A percentile compares a stretch with the other conserved stretches of the same genome.
These are phyloP conservation scores for Lichtheimia ornata DNA, from an alignment of 371 early-diverging fungal species.

Conservation along the genomic window DNA sequence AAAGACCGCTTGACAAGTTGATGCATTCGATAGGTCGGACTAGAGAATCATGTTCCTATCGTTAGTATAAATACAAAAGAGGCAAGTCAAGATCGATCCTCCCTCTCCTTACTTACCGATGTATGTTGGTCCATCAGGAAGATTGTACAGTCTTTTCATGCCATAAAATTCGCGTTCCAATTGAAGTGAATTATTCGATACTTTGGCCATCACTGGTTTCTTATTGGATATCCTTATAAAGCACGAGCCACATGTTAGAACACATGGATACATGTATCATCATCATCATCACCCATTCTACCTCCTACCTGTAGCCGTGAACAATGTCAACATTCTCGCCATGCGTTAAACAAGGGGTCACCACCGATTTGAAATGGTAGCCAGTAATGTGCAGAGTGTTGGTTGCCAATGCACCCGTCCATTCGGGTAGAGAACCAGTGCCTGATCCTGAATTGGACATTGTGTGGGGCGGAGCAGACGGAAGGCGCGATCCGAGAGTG, in stretches of 20 bases:
- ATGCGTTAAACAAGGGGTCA: slow-evolving; percentile 33
- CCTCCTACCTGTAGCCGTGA: slow-evolving; percentile 33
- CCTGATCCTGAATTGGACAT: slow-evolving; percentile 8
- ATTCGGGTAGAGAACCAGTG: too few relatives aligned
- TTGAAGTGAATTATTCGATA: slow-evolving; percentile 34
- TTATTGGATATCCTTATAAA: slow-evolving; percentile 33
- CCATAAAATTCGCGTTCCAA: slow-evolving; percentile 46
- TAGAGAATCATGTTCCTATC: slow-evolving; percentile 10
- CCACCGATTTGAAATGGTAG: slow-evolving; percentile 39
- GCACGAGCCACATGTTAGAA: too few relatives aligned
- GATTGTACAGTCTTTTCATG: slow-evolving; percentile 37
- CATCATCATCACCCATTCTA: not conserved
- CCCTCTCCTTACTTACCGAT: slow-evolving; percentile 26
- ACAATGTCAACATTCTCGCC: slow-evolving; percentile 44
- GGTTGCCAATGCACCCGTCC: not conserved
- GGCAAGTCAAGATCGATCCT: not conserved
- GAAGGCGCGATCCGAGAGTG: too few relatives aligned
- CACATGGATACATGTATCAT: not conserved
- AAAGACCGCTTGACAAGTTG: slow-evolving; percentile 33
- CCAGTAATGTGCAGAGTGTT: slow-evolving; percentile 35
- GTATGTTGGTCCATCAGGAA: slow-evolving; percentile 32
- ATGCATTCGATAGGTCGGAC: slow-evolving; percentile 42
- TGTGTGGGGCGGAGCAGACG: not conserved
- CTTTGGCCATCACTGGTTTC: slow-evolving; percentile 41
- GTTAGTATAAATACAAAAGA: not conserved